phyloP scores from a whole-genome alignment of 805 yeast genomes.

The Saturnispora serradocipensis region DNA sequence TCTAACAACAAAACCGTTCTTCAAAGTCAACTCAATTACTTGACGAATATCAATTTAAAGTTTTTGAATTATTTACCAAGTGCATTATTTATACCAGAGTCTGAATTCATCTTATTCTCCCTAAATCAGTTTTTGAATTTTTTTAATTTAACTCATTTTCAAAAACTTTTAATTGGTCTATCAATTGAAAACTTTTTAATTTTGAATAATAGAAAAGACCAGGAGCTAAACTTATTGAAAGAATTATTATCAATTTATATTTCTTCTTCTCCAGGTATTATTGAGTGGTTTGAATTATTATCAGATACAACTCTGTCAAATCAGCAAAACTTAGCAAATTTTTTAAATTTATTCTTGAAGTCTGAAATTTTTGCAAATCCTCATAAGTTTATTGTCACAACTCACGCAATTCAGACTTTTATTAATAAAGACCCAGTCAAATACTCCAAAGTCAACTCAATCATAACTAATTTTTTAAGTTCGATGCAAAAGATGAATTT shows the following conservation, averaged over 20 bases:
- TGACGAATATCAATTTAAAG: slow-evolving; percentile 16
- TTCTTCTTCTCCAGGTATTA: slow-evolving; percentile 22
- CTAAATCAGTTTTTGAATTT: slow-evolving; percentile 25
- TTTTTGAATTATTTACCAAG: slow-evolving; percentile 12
- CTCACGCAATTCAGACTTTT: slow-evolving; percentile 11
- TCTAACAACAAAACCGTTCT: slow-evolving; percentile 17
- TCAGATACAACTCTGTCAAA: slow-evolving; percentile 11
- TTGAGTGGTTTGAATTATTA: slow-evolving; percentile 20
- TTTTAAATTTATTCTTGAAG: slow-evolving; percentile 18
- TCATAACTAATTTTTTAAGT: slow-evolving; percentile 21
- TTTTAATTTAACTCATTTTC: slow-evolving; percentile 19
- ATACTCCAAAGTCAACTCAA: slow-evolving; percentile 11
- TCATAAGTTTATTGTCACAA: slow-evolving; percentile 22
- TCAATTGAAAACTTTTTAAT: slow-evolving; percentile 19
- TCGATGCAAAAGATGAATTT: slow-evolving; percentile 25
- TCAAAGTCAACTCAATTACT: slow-evolving; percentile 18
- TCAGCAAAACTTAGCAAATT: slow-evolving; percentile 12
- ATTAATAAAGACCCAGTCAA: slow-evolving; percentile 1
- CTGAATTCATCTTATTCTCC: slow-evolving; percentile 24
- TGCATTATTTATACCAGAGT: slow-evolving; percentile 16
- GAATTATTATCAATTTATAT: slow-evolving; percentile 21
- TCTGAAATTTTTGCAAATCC: slow-evolving; percentile 24
- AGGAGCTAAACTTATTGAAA: slow-evolving; percentile 9
- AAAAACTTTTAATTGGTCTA: slow-evolving; percentile 20
- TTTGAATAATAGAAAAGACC: slow-evolving; percentile 7